Evolutionary conservation across 2,329 filamentous ascomycete genomes (phyloP), one percentile per base, ranked within the genome.

Genomic region (Xylariaceae sp.): DNA sequence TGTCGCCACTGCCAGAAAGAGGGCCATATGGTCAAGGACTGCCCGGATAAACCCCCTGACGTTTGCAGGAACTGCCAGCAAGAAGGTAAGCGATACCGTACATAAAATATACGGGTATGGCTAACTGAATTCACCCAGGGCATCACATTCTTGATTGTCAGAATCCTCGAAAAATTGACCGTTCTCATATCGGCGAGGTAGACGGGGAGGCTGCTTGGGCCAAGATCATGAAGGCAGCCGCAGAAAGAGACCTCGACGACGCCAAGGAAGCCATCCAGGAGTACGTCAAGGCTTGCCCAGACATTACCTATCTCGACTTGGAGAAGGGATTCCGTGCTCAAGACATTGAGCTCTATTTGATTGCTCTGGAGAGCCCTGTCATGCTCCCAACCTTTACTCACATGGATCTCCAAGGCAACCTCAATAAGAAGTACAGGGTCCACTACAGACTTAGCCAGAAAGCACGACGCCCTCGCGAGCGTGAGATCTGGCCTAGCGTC

Each of bases 321-420:
- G 85, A 90, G 72, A 64, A 74, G 34, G 75, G 75, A 1, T 78
- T 89, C 66, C 81, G 86, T 5, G 62, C 69, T 1, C 72, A 80
- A 42, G 66, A 73, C 0, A 75, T 87, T 55, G 70, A 70, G 2
- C 70, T 87, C 11, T 85, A 78, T 70, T 71, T 89, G 51, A 85
- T 89, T 60, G 82, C 81, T 4, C 69, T 80, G 4, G 80, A 87
- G 73, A 79, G 80, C 60, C 71, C 79, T 35, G 67, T 76, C 4
- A 68, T 87, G 32, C 66, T 75, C 0, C 65, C 71, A 1, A 81
- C 83, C 4, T 78, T 84, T 61, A 87, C 83, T 57, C 85, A 87
- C 70, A 86, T 89, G 81, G 85, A 89, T 60, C 72, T 88, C 1
- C 85, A 89, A 64, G 86, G 86, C 4, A 81, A 86, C 57, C 72